Conservation (phyloP, 2,329 filamentous ascomycete species). For the Diaporthe longicolla region DNA sequence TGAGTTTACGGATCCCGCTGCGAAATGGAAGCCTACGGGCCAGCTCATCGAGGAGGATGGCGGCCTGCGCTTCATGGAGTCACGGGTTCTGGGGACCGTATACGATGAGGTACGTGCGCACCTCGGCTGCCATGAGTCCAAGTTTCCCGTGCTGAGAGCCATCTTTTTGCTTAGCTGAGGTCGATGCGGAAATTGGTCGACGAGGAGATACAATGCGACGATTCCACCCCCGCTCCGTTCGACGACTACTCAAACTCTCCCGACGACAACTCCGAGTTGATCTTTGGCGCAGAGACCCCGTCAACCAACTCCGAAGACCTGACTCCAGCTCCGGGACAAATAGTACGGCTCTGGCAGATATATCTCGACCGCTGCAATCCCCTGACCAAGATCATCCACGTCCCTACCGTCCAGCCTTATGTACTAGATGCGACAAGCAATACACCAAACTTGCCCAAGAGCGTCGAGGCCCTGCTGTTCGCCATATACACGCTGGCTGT, state of each 20-base stretch:
- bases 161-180: conserved; percentile 58
- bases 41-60: conserved; percentile 70
- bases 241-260: conserved; percentile 52
- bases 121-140: background rate
- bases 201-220: conserved; percentile 56
- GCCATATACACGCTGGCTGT: conserved; percentile 75
- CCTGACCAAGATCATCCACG: conserved; percentile 79
- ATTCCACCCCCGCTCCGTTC: conserved; percentile 36
- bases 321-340: conserved; percentile 75
- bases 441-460: conserved; percentile 67
- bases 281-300: conserved; percentile 58
- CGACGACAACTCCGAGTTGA: conserved; percentile 66
- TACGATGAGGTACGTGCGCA: conserved; percentile 64
- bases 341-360: conserved; percentile 81
- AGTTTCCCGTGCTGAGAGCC: conserved; percentile 41
- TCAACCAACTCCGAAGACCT: conserved; percentile 62
- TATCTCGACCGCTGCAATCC: conserved; percentile 83
- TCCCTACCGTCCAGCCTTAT: conserved; percentile 76
- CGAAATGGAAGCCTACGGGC: conserved; percentile 61
- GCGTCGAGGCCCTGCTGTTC: conserved; percentile 74
- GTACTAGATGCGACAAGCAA: conserved; percentile 74
- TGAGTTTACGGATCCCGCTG: conserved; percentile 50
- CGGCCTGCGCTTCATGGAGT: conserved; percentile 70
- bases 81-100: conserved; percentile 66
- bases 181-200: conserved; percentile 73